Conservation (phyloP, 1,284 basidiomycete genomes). For the Ustilago xerochloae region DNA sequence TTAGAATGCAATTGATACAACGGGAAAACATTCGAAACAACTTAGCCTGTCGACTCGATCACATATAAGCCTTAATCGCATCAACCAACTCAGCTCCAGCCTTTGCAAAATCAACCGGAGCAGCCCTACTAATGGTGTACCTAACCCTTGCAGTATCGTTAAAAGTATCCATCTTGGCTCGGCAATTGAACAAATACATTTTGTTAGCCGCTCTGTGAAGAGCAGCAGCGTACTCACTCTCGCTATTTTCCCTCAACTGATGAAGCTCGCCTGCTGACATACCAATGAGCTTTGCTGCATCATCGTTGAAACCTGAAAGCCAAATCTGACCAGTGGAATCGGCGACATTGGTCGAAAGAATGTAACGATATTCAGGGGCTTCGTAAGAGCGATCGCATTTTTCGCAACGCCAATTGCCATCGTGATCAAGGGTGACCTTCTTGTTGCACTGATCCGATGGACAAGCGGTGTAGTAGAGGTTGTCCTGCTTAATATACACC, state of each 20-base stretch:
- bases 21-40: background rate
- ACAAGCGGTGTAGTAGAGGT: conserved; percentile 90
- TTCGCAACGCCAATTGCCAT: conserved; percentile 85
- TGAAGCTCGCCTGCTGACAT: conserved; percentile 84
- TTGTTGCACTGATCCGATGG: conserved; percentile 85
- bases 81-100: conserved; percentile 61
- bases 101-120: conserved; percentile 59
- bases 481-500: conserved; percentile 88
- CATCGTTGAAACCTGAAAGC: conserved; percentile 96
- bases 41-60: background rate
- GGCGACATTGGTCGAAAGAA: conserved; percentile 86
- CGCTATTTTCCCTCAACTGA: conserved; percentile 78
- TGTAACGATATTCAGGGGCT: conserved; percentile 88
- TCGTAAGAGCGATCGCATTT: conserved; percentile 84
- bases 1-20: background rate
- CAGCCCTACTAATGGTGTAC: conserved; percentile 60
- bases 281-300: conserved; percentile 78
- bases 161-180: conserved; percentile 75
- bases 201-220: conserved; percentile 78
- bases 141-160: conserved; percentile 62
- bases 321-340: conserved; percentile 90
- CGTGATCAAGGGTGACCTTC: conserved; percentile 81
- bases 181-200: conserved; percentile 84
- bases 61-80: conserved; percentile 54
- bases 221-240: conserved; percentile 75